Conservation (phyloP, 2,329 filamentous ascomycete species). For the Gyromitra esculenta region DNA sequence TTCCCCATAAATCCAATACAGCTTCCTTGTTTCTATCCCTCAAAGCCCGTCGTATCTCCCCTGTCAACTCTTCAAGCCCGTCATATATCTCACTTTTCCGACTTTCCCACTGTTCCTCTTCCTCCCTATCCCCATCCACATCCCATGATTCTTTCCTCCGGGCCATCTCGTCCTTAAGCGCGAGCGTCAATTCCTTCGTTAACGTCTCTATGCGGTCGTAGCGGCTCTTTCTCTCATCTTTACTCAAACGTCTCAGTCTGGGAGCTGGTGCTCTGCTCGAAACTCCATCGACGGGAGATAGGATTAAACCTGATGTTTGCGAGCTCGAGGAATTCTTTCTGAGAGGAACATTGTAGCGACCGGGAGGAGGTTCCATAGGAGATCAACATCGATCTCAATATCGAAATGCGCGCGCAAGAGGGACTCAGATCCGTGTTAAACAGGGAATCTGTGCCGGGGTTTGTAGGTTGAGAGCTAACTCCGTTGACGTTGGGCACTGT, state of each 20-base stretch:
- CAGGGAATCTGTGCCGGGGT: conserved; percentile 27
- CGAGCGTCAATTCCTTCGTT: conserved; percentile 50
- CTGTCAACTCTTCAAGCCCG: conserved; percentile 45
- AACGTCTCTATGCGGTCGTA: conserved; percentile 54
- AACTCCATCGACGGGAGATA: conserved; percentile 1
- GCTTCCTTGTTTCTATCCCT: conserved; percentile 53
- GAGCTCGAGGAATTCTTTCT: conserved; percentile 14
- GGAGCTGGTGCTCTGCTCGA: conserved; percentile 3
- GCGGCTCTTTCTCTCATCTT: conserved; percentile 52
- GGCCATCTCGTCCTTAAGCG: conserved; percentile 52
- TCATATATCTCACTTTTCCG: conserved; percentile 53
- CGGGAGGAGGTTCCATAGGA: conserved; percentile 43
- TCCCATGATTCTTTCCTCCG: conserved; percentile 54
- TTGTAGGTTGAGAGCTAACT: conserved; percentile 18
- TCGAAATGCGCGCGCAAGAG: conserved; percentile 3
- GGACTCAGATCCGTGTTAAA: conserved; percentile 27
- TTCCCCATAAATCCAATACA: conserved; percentile 52
- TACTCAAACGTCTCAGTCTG: conserved; percentile 43
- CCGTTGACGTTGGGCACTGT: conserved; percentile 20
- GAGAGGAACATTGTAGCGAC: conserved; percentile 18
- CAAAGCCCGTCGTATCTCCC: conserved; percentile 52
- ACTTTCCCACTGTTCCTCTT: conserved; percentile 52
- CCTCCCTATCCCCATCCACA: conserved; percentile 51
- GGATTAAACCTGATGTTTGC: neutral
- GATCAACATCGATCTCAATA: conserved; percentile 37